phyloP scores from a whole-genome alignment of 2,329 filamentous ascomycete genomes.

The Intubia oerlemansii region DNA sequence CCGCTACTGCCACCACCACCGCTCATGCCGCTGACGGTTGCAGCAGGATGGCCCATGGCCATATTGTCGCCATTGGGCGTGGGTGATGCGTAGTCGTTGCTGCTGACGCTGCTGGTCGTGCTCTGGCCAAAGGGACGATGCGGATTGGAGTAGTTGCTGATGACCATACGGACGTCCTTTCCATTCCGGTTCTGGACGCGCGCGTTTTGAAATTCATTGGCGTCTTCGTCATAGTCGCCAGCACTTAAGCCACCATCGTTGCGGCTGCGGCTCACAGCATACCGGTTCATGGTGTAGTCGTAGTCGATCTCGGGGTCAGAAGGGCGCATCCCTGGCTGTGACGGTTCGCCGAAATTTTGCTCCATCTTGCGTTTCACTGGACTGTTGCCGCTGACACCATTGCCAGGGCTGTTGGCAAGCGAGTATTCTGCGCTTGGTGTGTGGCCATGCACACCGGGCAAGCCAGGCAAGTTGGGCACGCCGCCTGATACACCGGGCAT shows the following conservation, averaged over 20 bases:
- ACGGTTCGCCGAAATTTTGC: too few relatives aligned
- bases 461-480: too few relatives aligned
- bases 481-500: too few relatives aligned
- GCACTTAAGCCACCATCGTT: constrained; percentile 3
- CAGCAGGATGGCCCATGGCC: constrained; percentile 1
- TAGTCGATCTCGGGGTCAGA: constrained; percentile 6
- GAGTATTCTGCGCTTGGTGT: too few relatives aligned
- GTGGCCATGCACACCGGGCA: too few relatives aligned
- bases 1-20: constrained; percentile 2
- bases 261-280: constrained; percentile 1
- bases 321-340: too few relatives aligned
- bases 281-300: constrained; percentile 5
- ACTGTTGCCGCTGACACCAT: too few relatives aligned
- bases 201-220: neutral
- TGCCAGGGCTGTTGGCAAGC: too few relatives aligned
- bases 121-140: constrained; percentile 3
- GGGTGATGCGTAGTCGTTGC: constrained; percentile 5
- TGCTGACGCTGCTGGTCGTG: constrained; percentile 5
- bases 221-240: constrained; percentile 3
- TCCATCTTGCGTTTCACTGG: too few relatives aligned
- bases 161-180: constrained; percentile 6
- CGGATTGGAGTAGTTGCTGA: constrained; percentile 4
- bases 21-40: constrained; percentile 1
- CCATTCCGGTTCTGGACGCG: constrained; percentile 3
- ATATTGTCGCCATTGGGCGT: constrained; percentile 4